phyloP scores from a whole-genome alignment of 2,329 filamentous ascomycete genomes.

The Claviceps sp. region DNA sequence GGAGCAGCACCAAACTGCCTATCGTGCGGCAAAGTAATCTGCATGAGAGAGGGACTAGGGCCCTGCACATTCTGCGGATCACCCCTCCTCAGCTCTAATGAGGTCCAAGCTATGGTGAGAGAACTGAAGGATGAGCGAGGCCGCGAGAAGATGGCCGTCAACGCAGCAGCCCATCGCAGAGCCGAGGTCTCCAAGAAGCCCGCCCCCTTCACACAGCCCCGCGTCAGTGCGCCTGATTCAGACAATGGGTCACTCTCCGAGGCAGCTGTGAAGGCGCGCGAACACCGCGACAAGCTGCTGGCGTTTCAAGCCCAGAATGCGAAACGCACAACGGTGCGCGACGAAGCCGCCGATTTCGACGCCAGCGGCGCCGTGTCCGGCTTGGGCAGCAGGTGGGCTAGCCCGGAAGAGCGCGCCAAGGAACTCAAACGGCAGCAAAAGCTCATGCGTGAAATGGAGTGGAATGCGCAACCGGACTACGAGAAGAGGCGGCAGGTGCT shows the following conservation, averaged over 20 bases:
- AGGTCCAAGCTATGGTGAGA: constrained; percentile 75
- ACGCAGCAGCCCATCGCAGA: constrained; percentile 56
- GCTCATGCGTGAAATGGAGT: constrained; percentile 71
- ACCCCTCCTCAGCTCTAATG: constrained; percentile 55
- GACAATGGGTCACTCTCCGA: constrained; percentile 30
- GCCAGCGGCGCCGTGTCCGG: constrained; percentile 31
- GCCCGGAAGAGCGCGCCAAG: constrained; percentile 64
- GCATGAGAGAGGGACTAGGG: constrained; percentile 83
- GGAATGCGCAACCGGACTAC: constrained; percentile 72
- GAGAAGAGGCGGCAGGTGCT: constrained; percentile 78
- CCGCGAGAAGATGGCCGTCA: constrained; percentile 69
- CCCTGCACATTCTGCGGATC: constrained; percentile 84
- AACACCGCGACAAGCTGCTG: constrained; percentile 70
- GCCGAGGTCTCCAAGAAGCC: constrained; percentile 51
- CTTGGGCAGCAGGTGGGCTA: constrained; percentile 60
- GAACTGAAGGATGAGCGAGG: constrained; percentile 77
- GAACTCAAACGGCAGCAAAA: constrained; percentile 81
- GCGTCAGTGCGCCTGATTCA: constrained; percentile 16
- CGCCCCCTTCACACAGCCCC: constrained; percentile 42
- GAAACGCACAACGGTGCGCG: constrained; percentile 67
- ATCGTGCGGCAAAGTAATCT: constrained; percentile 87
- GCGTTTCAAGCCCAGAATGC: constrained; percentile 79
- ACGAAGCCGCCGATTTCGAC: constrained; percentile 62
- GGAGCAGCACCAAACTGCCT: constrained; percentile 88
- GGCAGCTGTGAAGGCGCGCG: constrained; percentile 55